phyloP scores from a whole-genome alignment of 1,139 yeast species.

The Candida sp. region DNA sequence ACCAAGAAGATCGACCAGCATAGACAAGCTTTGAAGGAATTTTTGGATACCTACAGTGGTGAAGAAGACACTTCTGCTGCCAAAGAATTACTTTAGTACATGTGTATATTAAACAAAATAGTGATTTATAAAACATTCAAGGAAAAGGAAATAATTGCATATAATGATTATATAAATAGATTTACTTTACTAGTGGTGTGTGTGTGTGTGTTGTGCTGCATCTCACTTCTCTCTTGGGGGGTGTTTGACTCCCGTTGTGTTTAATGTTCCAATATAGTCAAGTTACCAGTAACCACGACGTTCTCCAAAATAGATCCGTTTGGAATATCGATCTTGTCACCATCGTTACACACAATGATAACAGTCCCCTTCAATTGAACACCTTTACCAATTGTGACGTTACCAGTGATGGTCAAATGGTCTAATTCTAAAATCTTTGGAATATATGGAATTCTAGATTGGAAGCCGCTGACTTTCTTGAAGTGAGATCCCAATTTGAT shows the following conservation, averaged over 20 bases:
- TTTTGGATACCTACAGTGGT: constrained; percentile 38
- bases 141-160: background rate
- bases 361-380: constrained; percentile 97
- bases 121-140: background rate
- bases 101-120: background rate
- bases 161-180: background rate
- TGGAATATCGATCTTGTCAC: constrained; percentile 96
- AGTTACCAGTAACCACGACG: constrained; percentile 96
- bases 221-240: background rate
- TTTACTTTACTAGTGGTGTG: background rate
- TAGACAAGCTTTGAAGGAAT: constrained; percentile 43
- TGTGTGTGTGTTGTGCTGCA: background rate
- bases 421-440: constrained; percentile 96
- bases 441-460: constrained; percentile 90
- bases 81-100: constrained; percentile 22
- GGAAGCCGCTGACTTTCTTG: constrained; percentile 94
- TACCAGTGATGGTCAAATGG: constrained; percentile 97
- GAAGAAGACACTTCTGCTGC: constrained; percentile 54
- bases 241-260: background rate
- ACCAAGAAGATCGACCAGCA: constrained; percentile 55
- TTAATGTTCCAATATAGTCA: constrained; percentile 93
- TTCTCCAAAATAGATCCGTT: constrained; percentile 94
- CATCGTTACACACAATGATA: constrained; percentile 96
- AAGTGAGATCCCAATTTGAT: constrained; percentile 96
- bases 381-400: constrained; percentile 88